These are phyloP conservation scores for Magnusiomyces sp. DNA, from an alignment of 1,139 yeast species.

Conservation along the genomic window DNA sequence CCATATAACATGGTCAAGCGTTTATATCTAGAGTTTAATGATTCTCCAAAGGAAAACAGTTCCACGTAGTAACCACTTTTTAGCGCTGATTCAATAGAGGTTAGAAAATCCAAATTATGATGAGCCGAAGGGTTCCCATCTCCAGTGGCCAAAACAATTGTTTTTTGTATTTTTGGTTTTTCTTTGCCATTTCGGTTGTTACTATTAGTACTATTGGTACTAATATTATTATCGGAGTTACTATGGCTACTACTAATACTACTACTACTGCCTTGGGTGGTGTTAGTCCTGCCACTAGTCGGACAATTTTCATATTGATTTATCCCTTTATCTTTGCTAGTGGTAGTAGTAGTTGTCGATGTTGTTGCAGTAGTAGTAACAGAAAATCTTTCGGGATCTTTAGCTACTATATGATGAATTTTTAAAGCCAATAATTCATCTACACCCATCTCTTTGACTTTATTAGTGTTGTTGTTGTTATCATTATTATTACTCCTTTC, in stretches of 20 bases:
- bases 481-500: neutral
- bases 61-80: conserved; percentile 21
- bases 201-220: no score
- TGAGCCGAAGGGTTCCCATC: conserved; percentile 20
- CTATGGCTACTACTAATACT: neutral
- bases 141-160: conserved; percentile 21
- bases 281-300: no score
- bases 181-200: no score
- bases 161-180: no score
- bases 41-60: conserved; percentile 19
- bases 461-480: neutral
- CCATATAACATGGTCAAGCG: conserved; percentile 10
- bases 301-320: no score
- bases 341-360: no score
- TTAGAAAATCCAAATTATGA: conserved; percentile 15
- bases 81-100: conserved; percentile 17
- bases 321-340: neutral
- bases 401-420: conserved; percentile 15
- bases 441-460: conserved; percentile 18
- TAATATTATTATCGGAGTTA: neutral
- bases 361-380: no score
- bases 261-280: neutral
- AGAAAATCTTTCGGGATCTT: no score
- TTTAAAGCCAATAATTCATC: conserved; percentile 18
- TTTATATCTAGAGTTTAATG: conserved; percentile 14